phyloP scores from a whole-genome alignment of 2,329 filamentous ascomycete species.

The Pseudohalonectria lignicola region DNA sequence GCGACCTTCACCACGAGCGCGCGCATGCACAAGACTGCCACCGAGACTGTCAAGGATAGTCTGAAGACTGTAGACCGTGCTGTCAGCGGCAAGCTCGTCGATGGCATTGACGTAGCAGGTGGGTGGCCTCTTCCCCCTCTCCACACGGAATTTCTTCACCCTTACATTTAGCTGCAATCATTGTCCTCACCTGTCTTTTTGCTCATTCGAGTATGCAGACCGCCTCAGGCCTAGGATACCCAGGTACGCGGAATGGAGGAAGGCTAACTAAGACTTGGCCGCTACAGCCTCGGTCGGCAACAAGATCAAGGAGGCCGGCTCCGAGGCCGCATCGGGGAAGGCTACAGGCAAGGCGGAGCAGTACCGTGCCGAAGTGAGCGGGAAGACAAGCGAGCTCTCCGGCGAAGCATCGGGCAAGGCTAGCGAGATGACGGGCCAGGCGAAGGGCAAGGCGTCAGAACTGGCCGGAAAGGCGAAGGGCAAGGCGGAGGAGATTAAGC shows the following conservation, averaged over 20 bases:
- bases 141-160: background rate
- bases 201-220: no score
- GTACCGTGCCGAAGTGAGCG: conserved; percentile 21
- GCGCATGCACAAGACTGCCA: conserved; percentile 32
- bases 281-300: conserved; percentile 23
- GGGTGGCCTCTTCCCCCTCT: conserved; percentile 22
- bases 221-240: no score
- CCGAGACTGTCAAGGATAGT: conserved; percentile 47
- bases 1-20: conserved; percentile 37
- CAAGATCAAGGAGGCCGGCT: conserved; percentile 36
- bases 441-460: conserved; percentile 22
- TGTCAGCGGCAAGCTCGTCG: conserved; percentile 50
- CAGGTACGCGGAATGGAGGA: no score
- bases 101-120: conserved; percentile 49
- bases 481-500: conserved; percentile 25
- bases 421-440: conserved; percentile 19
- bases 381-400: conserved; percentile 14
- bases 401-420: conserved; percentile 25
- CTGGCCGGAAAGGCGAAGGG: conserved; percentile 29
- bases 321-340: conserved; percentile 19
- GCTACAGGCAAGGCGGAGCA: conserved; percentile 10
- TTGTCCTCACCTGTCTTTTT: no score
- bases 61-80: conserved; percentile 47
- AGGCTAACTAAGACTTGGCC: no score
- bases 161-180: background rate